phyloP scores from a whole-genome alignment of 2,329 filamentous ascomycete genomes.

The Sclerotinia minor region DNA sequence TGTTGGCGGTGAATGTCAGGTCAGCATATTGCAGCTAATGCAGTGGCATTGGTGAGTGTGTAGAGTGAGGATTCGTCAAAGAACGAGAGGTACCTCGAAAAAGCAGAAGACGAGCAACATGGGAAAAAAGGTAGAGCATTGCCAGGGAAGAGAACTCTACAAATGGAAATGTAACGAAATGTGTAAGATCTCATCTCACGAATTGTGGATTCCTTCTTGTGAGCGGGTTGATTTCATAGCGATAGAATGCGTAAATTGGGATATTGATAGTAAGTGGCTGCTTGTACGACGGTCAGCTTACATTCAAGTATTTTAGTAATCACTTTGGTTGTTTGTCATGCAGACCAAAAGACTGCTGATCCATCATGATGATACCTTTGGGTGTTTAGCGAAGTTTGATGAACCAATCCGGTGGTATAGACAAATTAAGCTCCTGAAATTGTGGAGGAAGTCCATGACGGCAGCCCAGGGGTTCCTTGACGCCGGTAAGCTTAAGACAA shows the following conservation, averaged over 20 bases:
- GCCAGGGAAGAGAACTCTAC: neutral
- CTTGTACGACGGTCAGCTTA: slow-evolving; percentile 21
- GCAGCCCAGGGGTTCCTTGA: neutral
- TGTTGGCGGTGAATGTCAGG: neutral
- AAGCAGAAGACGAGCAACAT: neutral
- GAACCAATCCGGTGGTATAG: neutral
- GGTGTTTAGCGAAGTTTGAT: neutral
- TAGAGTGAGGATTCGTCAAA: slow-evolving; percentile 10
- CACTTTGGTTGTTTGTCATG: slow-evolving; percentile 19
- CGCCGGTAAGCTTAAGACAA: neutral
- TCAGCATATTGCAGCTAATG: slow-evolving; percentile 21
- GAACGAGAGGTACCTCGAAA: neutral
- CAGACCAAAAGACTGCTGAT: neutral
- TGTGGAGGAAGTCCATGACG: neutral
- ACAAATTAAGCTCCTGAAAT: neutral
- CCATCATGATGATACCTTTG: neutral
- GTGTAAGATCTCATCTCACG: slow-evolving; percentile 7
- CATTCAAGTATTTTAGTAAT: slow-evolving; percentile 17
- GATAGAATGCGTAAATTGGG: neutral
- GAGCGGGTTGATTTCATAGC: neutral
- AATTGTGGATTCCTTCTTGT: neutral
- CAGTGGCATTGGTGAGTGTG: neutral
- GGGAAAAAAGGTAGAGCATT: neutral
- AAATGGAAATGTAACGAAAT: neutral
- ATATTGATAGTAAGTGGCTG: neutral